These are phyloP conservation scores for Bertia moriformis DNA, from an alignment of 2,329 filamentous ascomycete species.

Conservation along the genomic window DNA sequence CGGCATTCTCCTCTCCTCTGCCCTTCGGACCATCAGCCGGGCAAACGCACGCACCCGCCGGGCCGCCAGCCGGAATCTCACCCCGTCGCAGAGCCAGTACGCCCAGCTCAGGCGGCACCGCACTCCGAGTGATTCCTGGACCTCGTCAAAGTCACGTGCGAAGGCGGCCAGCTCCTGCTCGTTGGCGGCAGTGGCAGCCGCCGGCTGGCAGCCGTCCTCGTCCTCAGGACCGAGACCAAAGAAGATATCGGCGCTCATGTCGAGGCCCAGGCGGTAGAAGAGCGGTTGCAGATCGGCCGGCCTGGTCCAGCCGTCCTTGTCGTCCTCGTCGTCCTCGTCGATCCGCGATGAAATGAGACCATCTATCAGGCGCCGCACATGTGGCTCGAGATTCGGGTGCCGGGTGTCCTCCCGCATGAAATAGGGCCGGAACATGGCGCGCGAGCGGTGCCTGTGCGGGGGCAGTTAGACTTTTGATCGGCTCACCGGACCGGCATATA, in stretches of 20 bases:
- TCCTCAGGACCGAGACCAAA: neutral
- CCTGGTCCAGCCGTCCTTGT: neutral
- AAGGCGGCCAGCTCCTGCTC: neutral
- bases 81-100: neutral
- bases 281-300: neutral
- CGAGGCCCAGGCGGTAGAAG: neutral
- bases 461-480: no score
- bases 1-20: no score
- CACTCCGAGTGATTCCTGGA: neutral
- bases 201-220: neutral
- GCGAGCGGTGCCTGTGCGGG: neutral
- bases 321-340: neutral
- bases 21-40: neutral
- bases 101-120: neutral
- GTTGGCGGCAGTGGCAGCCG: neutral
- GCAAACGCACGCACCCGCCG: neutral
- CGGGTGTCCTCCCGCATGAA: neutral
- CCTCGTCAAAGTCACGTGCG: neutral
- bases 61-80: neutral
- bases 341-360: neutral
- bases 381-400: neutral
- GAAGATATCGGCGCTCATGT: neutral
- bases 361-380: neutral
- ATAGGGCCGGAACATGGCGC: neutral
- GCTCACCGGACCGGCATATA: no score